Evolutionary conservation across 257 asterid species (phyloP), one percentile per base, ranked within the genome.

Genomic region (Apocynum venetum): DNA sequence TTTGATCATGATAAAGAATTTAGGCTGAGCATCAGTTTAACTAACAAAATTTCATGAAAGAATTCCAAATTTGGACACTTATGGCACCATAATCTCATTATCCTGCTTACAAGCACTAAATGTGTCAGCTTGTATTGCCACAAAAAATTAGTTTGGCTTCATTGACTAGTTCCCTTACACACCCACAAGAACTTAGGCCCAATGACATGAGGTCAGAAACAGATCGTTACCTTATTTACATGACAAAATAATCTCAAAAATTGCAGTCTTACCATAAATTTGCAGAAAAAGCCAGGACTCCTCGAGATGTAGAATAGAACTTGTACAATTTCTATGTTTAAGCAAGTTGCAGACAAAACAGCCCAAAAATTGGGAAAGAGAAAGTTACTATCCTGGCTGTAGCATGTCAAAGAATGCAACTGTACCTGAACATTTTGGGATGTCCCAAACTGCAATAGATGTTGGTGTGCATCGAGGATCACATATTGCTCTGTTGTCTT

Each of bases 401-500:
- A 74, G 48, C 4, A 57, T 46, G 70, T 25, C 40, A 19, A 43
- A 59, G 35, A 17, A 11, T 15, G n/a, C 7, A 52, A 73, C 52
- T 55, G 6, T 66, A 79, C 83, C 83, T 35, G 83, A 79, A 75
- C 83, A 79, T 19, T 79, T 79, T 46, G 83, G 83, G 8, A 79
- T 79, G 69, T 79, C 83, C 83, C 79, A 79, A 55, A 79, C 83
- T 44, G 83, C 83, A 46, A 79, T 79, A 31, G 83, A 79, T 46
- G 83, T 79, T 69, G 79, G 79, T 4, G 83, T 79, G 53, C 83
- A 79, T 38, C 83, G 83, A 74, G 83, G 83, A 74, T 79, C 83
- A 55, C 83, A 79, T 8, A 79, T 36, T 46, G 83, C 83, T 60
- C 83, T 52, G 63, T 79, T 79, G 61, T 79, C 69, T 47, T 79